Evolutionary conservation across 1,284 basidiomycete genomes (phyloP), one percentile per base, ranked within the genome.

Genomic region (Austroboletus niveus): DNA sequence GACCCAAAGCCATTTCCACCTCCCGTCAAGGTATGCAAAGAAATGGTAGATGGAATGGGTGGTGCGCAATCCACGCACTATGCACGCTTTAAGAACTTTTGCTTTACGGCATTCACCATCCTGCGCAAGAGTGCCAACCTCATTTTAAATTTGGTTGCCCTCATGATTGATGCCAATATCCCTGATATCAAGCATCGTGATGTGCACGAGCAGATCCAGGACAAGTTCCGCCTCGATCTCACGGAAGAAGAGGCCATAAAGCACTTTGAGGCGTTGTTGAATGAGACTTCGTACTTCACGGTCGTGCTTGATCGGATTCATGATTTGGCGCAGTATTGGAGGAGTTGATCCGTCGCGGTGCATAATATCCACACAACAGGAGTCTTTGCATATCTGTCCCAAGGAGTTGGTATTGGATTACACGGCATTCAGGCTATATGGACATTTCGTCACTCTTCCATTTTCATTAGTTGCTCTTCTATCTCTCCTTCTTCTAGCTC

Each of bases 11-110:
- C 95, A 0, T 98, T 97, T 66, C 94, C 97, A 5, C 97, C 97
- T 1, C 92, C 94, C 1, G 94, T 99, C 61, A 99, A 99, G 71
- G 91, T 99, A 29, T 97, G 94, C 73, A 96, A 97, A 62, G 97
- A 99, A 68, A 99, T 99, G 97, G 94, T 99, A 1, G 97, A 99
- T 64, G 95, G 91, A 8, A 98, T 99, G 95, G 97, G 97, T 15
- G 96, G 97, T 35, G 82, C 90, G n/a, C 80, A 89, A 65, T 94
- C 94, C 4, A 78, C 87, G 15, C 94, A 97, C 67, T 97, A 99
- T 69, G 82, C 85, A 27, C 87, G 94, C 35, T 99, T 99, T 84
- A 95, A 96, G 72, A 89, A 86, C 57, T 87, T 97, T 59, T 97
- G 94, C 70, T 94, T 95, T 69, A 98, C 95, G 4, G 96, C 94